Base-by-base conservation (phyloP, 768 basidiomycete genomes). In the Rhizopogon rudus region DNA sequence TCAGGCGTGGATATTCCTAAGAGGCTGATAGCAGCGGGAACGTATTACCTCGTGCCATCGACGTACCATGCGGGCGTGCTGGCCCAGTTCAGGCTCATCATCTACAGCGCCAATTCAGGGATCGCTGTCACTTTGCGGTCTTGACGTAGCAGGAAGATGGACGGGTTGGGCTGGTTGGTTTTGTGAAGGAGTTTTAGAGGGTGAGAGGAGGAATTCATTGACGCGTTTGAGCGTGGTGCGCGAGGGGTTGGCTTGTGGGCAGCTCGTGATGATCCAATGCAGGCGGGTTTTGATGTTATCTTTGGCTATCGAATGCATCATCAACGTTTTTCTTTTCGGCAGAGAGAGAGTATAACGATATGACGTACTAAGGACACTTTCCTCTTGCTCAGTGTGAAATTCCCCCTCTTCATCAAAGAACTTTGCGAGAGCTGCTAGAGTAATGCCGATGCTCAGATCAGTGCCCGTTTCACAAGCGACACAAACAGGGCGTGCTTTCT, bases 251-350 rank as follows among this genome's bases (percentile, higher is more conserved):
- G 86, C 88, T 52, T 76, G 73, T 5, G 90, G 88, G 51, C 79
- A 73, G 59, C 82, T 86, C 17, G 86, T 76, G 55, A 94, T 87
- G 46, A 98, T 82, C 91, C 90, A 93, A 65, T 98, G 87, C 37
- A 98, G 75, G 16, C 93, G 79, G 12, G 75, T 85, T 10, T 83
- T 81, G 58, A 98, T 82, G 12, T 77, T 70, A 17, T 75, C 69
- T 67, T 97, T 97, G 59, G 74, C 77, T 43, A 8, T 33, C 31
- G 31, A 33, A 9, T 35, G 25, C 25, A 35, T 13, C 20, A 40
- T 44, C 8, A 17, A 20, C 28, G n/a, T 6, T 33, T 4, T 20
- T 7, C 4, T 25, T 25, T 3, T 25, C 4, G 22, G 22, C 2
- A n/a, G 37, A 6, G 40, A 6, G 40, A 40, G 31, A 49, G 44